Base-by-base conservation (phyloP, 305 asterid genomes). In the Withania somnifera region DNA sequence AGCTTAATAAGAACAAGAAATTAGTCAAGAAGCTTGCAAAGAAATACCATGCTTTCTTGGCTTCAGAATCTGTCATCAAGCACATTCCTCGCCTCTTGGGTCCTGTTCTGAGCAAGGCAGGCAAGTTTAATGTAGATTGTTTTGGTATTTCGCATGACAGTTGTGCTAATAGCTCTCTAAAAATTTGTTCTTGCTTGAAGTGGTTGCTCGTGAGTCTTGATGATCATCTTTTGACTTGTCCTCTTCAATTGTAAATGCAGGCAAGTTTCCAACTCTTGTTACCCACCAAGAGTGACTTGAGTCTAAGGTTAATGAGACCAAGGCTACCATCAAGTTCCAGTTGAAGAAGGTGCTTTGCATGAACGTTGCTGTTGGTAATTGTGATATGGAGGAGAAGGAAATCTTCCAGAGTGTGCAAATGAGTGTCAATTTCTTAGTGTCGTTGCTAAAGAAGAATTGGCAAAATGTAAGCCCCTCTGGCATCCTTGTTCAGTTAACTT, bases 51-150 rank as follows among this genome's bases (percentile, higher is more conserved):
- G 96, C 94, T 81, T 90, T 92, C 92, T 83, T 90, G 81, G 94
- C 96, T 51, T 92, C 96, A 0, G 94, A 92, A 84, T 89, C 96
- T 67, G 94, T 92, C 81, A 90, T 90, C 78, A 92, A 92, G 90
- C 96, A 90, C 89, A 92, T 92, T 85, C 94, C 96, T 14, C 94
- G 94, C 86, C 94, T 92, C 52, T 45, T 92, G 38, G 97, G 97
- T 1, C 97, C 97, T 13, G 97, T 95, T 77, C 90, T 92, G 32
- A 92, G 91, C 91, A 92, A 92, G 88, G 95, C 95, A 89, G 97
- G 97, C 88, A 78, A 84, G 94, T 91, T 56, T 11, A n/a, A n/a
- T 58, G 20, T 14, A 13, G 67, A 20, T 38, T 2, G 6, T 9
- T 57, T 60, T 28, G 69, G 11, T 17, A 1, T 32, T 66, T 9